Percentiles rank a stretch among this genome's conserved stretches.
Conservation (phyloP, 2,329 filamentous ascomycete species). For the Pseudogymnoascus sp. region DNA sequence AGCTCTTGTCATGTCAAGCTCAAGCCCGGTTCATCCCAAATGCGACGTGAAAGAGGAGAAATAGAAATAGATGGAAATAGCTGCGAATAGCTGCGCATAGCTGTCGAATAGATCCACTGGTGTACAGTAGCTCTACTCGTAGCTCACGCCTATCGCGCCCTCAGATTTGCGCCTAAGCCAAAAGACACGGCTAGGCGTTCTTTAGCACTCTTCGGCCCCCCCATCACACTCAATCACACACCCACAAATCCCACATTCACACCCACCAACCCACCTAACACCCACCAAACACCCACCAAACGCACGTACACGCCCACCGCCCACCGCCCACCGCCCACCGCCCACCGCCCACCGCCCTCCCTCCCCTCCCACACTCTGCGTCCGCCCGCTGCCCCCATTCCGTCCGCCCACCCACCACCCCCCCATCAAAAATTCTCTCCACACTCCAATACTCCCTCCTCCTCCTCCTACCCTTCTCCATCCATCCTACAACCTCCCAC, state of each 20-base stretch:
- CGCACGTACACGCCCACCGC: background rate
- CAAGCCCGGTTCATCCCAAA: background rate
- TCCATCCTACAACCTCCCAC: background rate
- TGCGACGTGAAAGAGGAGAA: background rate
- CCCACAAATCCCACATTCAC: background rate
- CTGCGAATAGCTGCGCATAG: background rate
- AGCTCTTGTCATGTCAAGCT: background rate
- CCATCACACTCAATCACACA: background rate
- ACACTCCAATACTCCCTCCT: background rate
- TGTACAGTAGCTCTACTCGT: background rate
- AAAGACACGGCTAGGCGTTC: background rate
- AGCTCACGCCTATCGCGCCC: background rate
- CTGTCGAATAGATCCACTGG: background rate
- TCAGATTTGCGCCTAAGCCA: background rate
- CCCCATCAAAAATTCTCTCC: background rate
- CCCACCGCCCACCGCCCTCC: background rate
- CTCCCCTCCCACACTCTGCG: background rate
- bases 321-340: background rate
- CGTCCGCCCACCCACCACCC: background rate
- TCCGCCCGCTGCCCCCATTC: background rate
- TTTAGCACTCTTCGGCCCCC: background rate
- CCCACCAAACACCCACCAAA: background rate
- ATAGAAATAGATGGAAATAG: background rate
- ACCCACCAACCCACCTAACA: background rate
- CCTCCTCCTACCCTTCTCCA: background rate